Evolutionary conservation across 768 basidiomycete genomes (phyloP).

Genomic region (Boletus subcaerulescens): DNA sequence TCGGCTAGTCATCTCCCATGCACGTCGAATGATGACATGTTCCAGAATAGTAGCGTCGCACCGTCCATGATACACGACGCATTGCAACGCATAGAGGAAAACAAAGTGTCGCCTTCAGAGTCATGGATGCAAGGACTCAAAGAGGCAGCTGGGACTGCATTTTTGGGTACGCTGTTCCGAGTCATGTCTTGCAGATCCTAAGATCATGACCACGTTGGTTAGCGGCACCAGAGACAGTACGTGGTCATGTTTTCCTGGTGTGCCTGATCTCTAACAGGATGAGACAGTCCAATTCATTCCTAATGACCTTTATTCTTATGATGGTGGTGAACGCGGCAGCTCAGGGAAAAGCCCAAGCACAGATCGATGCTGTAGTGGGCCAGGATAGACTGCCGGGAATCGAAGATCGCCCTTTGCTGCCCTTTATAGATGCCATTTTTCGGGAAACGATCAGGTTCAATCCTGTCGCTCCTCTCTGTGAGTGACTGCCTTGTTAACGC

Average conservation of each 20-base stretch:
- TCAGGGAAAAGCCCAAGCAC: not conserved
- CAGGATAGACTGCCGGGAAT: not conserved
- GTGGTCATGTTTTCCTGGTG: not conserved
- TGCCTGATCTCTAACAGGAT: not conserved
- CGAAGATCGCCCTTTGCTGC: not conserved
- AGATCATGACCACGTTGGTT: not conserved
- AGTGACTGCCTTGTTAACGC: too few relatives aligned
- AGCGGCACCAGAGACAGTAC: not conserved
- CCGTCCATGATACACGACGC: not conserved
- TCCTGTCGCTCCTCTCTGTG: not conserved
- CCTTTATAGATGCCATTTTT: not conserved
- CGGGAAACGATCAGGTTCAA: not conserved
- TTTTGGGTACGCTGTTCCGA: not conserved
- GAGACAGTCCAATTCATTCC: not conserved
- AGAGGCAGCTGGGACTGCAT: not conserved
- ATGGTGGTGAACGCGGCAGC: not conserved
- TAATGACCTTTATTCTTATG: not conserved
- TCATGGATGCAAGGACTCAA: not conserved
- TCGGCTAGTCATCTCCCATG: too few relatives aligned
- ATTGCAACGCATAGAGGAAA: not conserved
- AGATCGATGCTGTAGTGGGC: too few relatives aligned
- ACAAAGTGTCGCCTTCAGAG: not conserved
- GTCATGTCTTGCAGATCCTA: too few relatives aligned
- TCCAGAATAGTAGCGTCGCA: too few relatives aligned
- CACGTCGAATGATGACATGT: not conserved